phyloP scores from a whole-genome alignment of 2,329 filamentous ascomycete genomes.

The Xylaria multiplex region DNA sequence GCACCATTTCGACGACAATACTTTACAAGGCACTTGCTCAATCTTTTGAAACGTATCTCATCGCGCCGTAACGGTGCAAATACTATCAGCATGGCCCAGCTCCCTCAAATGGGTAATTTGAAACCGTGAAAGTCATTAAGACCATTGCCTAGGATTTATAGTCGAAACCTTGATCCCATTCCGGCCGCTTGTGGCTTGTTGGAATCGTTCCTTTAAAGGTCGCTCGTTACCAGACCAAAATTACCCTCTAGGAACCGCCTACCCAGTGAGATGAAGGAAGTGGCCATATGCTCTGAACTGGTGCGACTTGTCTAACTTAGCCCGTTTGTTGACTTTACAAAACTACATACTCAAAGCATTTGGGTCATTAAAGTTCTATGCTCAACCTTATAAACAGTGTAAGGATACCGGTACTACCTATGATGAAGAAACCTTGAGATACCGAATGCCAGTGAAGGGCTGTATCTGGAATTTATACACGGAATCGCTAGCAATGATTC shows the following conservation, averaged over 20 bases:
- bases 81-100: constrained; percentile 32
- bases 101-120: constrained; percentile 34
- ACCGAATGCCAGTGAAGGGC: constrained; percentile 28
- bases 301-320: neutral
- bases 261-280: constrained; percentile 28
- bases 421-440: constrained; percentile 31
- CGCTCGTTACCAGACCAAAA: constrained; percentile 30
- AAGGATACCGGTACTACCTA: constrained; percentile 14
- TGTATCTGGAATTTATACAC: constrained; percentile 20
- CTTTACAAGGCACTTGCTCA: constrained; percentile 36
- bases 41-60: constrained; percentile 36
- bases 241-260: constrained; percentile 30
- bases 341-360: constrained; percentile 15
- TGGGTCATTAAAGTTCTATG: constrained; percentile 28
- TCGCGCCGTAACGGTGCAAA: constrained; percentile 31
- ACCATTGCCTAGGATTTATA: constrained; percentile 25
- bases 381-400: constrained; percentile 30
- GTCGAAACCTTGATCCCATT: constrained; percentile 32
- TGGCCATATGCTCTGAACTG: constrained; percentile 17
- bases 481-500: constrained; percentile 30
- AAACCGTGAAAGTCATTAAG: constrained; percentile 32
- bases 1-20: constrained; percentile 37
- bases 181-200: constrained; percentile 25
- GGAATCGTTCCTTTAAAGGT: constrained; percentile 30
- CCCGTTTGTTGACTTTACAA: constrained; percentile 12